phyloP scores from a whole-genome alignment of 1,284 basidiomycete genomes.

The Paramarasmius palmivorus region DNA sequence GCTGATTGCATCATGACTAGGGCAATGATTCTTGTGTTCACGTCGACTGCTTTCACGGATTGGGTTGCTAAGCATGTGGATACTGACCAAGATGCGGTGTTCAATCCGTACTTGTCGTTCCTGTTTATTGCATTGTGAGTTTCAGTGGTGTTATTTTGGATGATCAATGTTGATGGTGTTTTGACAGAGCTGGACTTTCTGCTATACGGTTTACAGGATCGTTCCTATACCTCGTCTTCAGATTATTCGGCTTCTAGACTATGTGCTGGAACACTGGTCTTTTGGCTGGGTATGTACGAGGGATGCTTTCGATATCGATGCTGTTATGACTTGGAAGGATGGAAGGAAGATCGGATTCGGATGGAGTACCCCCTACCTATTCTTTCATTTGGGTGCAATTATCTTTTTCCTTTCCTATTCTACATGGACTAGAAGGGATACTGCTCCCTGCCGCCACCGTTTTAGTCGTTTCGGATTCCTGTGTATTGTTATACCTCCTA shows the following conservation, averaged over 20 bases:
- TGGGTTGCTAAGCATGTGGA: constrained; percentile 60
- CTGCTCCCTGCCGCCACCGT: too few relatives aligned
- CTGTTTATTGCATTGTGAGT: constrained; percentile 81
- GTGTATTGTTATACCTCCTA: too few relatives aligned
- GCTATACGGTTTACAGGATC: constrained; percentile 80
- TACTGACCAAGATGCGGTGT: constrained; percentile 47
- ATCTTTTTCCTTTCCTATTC: not conserved
- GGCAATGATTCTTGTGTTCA: constrained; percentile 81
- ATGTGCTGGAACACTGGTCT: not conserved
- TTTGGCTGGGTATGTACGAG: not conserved
- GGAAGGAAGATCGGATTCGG: too few relatives aligned
- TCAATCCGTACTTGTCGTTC: constrained; percentile 86
- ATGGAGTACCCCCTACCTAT: not conserved
- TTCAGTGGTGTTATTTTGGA: constrained; percentile 7
- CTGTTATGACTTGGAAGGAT: not conserved
- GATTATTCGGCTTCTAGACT: constrained; percentile 57
- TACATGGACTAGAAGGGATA: not conserved
- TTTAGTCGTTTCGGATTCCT: too few relatives aligned
- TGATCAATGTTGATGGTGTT: constrained; percentile 7
- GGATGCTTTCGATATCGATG: not conserved
- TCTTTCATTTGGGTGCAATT: not conserved
- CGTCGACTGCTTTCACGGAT: constrained; percentile 70
- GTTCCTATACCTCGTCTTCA: constrained; percentile 74
- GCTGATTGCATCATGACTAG: constrained; percentile 38
- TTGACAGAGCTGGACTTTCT: constrained; percentile 69